Conservation (phyloP, 345 rosid genomes). For the Hypericum perforatum region DNA sequence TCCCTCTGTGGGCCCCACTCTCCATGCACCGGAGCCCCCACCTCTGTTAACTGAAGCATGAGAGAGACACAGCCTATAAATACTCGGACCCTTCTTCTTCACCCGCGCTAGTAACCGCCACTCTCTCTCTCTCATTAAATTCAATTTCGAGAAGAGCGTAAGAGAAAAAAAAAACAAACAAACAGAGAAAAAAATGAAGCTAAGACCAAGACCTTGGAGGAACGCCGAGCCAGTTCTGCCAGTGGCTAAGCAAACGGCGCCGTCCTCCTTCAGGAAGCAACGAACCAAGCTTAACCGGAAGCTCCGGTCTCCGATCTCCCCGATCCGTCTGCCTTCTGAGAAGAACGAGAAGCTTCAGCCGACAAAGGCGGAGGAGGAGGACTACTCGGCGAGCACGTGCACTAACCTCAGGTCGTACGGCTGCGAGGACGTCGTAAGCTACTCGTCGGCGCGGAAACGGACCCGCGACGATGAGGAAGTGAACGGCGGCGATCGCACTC, state of each 20-base stretch:
- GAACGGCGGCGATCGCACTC: conserved; percentile 33
- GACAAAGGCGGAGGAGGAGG: not conserved
- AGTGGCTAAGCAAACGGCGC: not conserved
- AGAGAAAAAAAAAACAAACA: not conserved
- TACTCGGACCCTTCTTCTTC: no score
- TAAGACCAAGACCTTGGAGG: not conserved
- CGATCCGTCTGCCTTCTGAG: conserved; percentile 3
- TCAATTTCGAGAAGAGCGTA: no score
- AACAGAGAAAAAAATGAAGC: conserved; percentile 22
- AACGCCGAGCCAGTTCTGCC: not conserved
- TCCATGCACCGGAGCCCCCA: no score
- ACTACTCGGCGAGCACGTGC: no score
- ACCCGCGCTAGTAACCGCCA: no score
- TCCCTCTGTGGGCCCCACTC: no score
- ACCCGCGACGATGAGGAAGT: conserved; percentile 29
- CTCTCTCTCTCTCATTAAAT: no score
- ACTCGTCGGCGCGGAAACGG: conserved; percentile 10
- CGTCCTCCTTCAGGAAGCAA: conserved; percentile 12
- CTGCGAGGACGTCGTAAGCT: not conserved
- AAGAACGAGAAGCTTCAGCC: not conserved
- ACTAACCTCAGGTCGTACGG: no score
- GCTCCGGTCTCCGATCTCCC: conserved; percentile 15
- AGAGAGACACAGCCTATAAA: no score
- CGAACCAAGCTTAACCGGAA: conserved; percentile 12
- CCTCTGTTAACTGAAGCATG: no score